Evolutionary conservation across 2,329 filamentous ascomycete genomes (phyloP).

Genomic region (Aspergillus pseudoglaucus): DNA sequence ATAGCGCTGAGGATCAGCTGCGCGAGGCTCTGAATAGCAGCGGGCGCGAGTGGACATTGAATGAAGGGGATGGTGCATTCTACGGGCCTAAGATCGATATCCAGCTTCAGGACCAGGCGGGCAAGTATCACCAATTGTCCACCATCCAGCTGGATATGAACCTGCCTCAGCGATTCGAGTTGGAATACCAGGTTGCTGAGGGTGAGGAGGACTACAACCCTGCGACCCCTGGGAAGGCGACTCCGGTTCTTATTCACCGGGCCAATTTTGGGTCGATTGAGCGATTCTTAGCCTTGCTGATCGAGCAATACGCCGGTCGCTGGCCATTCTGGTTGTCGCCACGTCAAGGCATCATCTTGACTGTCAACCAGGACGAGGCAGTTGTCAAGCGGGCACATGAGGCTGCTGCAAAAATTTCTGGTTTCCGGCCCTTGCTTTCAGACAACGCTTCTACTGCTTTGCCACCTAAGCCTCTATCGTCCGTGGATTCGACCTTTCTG

Average conservation of each 20-base stretch:
- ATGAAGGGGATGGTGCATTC: slow-evolving; percentile 78
- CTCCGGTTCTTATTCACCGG: slow-evolving; percentile 75
- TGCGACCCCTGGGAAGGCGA: slow-evolving; percentile 50
- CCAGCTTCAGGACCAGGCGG: slow-evolving; percentile 68
- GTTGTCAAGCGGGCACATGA: slow-evolving; percentile 44
- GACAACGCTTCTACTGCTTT: slow-evolving; percentile 17
- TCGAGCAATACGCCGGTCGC: slow-evolving; percentile 71
- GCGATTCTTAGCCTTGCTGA: slow-evolving; percentile 74
- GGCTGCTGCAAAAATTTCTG: slow-evolving; percentile 46
- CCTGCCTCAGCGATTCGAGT: slow-evolving; percentile 70
- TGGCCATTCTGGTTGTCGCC: slow-evolving; percentile 90
- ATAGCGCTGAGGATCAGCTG: slow-evolving; percentile 61
- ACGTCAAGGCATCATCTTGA: slow-evolving; percentile 66
- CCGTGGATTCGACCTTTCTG: slow-evolving; percentile 55
- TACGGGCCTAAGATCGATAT: slow-evolving; percentile 92
- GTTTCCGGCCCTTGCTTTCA: slow-evolving; percentile 26
- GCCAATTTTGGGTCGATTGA: slow-evolving; percentile 81
- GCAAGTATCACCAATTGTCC: slow-evolving; percentile 82
- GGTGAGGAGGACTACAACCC: slow-evolving; percentile 36
- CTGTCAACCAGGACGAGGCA: slow-evolving; percentile 54
- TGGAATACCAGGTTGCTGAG: slow-evolving; percentile 59
- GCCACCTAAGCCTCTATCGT: slow-evolving; percentile 33
- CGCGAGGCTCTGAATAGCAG: slow-evolving; percentile 56
- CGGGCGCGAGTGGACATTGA: slow-evolving; percentile 65
- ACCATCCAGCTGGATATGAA: slow-evolving; percentile 90